A percentile compares a stretch with the other conserved stretches of the same genome.
phyloP scores from a whole-genome alignment of 176 grass and related monocot genomes.

The Coix lacrymajobi region DNA sequence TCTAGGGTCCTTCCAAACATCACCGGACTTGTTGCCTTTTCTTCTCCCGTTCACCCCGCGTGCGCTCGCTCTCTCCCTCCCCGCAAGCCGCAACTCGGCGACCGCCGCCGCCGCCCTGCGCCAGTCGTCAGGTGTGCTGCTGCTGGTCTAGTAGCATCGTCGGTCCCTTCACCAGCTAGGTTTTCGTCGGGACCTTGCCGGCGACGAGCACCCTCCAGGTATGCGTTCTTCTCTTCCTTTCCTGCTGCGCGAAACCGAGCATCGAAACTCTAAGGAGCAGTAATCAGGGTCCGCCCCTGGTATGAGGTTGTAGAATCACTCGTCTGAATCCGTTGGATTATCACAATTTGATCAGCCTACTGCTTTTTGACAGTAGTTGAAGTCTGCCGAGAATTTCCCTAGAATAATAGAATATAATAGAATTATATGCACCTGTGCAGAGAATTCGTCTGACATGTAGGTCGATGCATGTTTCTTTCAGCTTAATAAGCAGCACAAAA shows the following conservation, averaged over 20 bases:
- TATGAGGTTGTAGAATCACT: background rate
- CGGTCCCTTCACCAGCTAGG: background rate
- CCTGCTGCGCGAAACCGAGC: background rate
- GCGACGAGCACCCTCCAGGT: background rate
- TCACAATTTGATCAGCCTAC: background rate
- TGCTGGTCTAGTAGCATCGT: background rate
- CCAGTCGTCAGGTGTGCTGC: background rate
- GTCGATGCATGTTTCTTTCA: constrained; percentile 15
- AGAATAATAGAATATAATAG: background rate
- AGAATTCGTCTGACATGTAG: constrained; percentile 10
- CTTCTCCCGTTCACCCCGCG: background rate
- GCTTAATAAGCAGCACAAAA: background rate
- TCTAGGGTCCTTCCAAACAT: background rate
- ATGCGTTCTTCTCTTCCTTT: background rate
- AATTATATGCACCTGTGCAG: background rate
- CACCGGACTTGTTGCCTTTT: background rate
- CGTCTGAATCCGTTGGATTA: background rate
- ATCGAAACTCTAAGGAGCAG: background rate
- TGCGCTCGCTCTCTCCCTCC: background rate
- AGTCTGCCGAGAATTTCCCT: background rate
- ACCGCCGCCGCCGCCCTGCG: background rate
- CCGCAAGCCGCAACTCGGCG: no score
- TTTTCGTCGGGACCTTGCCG: background rate
- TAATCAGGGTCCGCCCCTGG: background rate
- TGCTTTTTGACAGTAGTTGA: background rate